A percentile compares a stretch with the other conserved stretches of the same genome.
Conservation (phyloP, 23 red algal genomes). For the Chondrus crispus region DNA sequence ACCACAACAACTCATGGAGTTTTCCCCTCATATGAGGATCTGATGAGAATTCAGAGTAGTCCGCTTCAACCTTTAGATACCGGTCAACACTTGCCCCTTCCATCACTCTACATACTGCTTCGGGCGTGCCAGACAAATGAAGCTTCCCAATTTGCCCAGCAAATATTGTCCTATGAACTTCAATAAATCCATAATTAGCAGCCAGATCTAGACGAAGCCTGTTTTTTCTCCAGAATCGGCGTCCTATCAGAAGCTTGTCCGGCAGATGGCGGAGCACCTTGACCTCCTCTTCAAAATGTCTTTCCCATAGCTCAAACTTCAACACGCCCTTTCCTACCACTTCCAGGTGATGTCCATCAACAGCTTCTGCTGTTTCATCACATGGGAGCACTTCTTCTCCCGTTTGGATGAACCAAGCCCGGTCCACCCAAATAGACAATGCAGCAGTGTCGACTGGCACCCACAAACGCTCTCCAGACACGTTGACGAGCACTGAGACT, state of each 20-base stretch:
- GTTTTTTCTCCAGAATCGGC: neutral
- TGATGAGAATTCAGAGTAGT: slow-evolving; percentile 1
- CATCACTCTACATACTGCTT: neutral
- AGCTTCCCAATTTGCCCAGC: too few species aligned
- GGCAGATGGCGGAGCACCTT: neutral
- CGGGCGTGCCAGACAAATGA: too few species aligned
- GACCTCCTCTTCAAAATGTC: neutral
- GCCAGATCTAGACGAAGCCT: neutral
- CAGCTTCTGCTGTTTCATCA: neutral
- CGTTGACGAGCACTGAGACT: too few species aligned
- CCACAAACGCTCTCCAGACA: neutral
- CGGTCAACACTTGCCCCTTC: neutral
- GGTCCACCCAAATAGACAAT: neutral
- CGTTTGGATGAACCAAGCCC: neutral
- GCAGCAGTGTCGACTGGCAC: neutral
- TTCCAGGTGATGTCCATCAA: neutral
- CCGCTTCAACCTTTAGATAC: neutral
- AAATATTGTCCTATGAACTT: too few species aligned
- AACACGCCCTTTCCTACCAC: neutral
- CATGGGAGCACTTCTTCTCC: neutral
- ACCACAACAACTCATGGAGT: neutral
- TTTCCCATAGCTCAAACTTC: neutral
- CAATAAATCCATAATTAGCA: neutral
- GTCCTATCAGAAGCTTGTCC: neutral
- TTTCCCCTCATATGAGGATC: neutral